A percentile compares a stretch with the other conserved stretches of the same genome.
Conservation (phyloP, 2,329 filamentous ascomycete genomes). For the Alternaria sp. region DNA sequence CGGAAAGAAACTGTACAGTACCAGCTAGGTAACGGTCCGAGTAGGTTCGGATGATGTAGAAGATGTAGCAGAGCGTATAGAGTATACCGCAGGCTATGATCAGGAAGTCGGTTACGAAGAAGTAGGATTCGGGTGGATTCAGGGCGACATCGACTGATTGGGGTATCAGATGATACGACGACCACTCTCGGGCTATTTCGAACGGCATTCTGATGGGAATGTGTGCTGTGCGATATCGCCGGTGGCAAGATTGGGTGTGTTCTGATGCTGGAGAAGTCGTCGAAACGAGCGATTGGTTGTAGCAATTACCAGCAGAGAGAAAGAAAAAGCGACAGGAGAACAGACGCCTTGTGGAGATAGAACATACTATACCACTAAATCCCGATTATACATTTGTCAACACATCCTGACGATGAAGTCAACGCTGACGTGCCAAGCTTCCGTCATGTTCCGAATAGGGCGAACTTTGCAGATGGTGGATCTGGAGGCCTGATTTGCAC, state of each 20-base stretch:
- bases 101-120: constrained; percentile 50
- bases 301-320: neutral
- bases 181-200: constrained; percentile 37
- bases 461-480: constrained; percentile 2
- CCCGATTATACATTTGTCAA: neutral
- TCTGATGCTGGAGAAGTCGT: neutral
- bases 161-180: constrained; percentile 57
- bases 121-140: constrained; percentile 48
- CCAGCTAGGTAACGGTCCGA: constrained; percentile 45
- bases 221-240: neutral
- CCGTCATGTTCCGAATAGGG: constrained; percentile 25
- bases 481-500: neutral
- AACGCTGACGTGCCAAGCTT: constrained; percentile 28
- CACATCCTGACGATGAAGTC: constrained; percentile 3
- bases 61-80: constrained; percentile 51
- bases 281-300: neutral
- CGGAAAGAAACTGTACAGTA: constrained; percentile 36
- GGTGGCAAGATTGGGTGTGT: neutral
- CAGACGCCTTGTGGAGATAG: neutral
- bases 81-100: constrained; percentile 50
- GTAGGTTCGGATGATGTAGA: constrained; percentile 48
- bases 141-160: constrained; percentile 57
- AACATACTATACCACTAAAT: neutral
- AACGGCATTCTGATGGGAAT: constrained; percentile 33
- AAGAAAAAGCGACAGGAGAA: neutral